A percentile compares a stretch with the other conserved stretches of the same genome.
Evolutionary conservation across 2,329 filamentous ascomycete genomes (phyloP).

Genomic region (Onygena corvina): DNA sequence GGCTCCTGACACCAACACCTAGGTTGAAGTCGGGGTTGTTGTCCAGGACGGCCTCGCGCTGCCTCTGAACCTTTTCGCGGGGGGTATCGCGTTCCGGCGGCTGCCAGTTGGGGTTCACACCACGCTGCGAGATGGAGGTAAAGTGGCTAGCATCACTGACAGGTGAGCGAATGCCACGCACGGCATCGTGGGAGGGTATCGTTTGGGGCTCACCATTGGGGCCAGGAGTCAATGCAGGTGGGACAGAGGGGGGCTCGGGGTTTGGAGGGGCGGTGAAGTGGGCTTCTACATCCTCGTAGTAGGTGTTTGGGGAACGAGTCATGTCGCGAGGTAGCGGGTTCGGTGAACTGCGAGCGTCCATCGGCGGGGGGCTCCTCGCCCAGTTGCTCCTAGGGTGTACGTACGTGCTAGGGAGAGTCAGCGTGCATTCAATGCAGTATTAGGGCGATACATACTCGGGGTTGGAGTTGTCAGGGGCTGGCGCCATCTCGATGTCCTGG

Average conservation of each 20-base stretch:
- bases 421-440: neutral
- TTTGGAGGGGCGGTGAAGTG: slow-evolving; percentile 53
- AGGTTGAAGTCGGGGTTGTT: slow-evolving; percentile 79
- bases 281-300: slow-evolving; percentile 91
- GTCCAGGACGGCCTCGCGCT: slow-evolving; percentile 61
- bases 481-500: slow-evolving; percentile 69
- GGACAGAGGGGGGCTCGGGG: slow-evolving; percentile 15
- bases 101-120: slow-evolving; percentile 77
- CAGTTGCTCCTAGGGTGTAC: slow-evolving; percentile 38
- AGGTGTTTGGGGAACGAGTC: slow-evolving; percentile 38
- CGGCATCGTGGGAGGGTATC: slow-evolving; percentile 49
- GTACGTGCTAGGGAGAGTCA: slow-evolving; percentile 22
- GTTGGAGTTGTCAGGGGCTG: slow-evolving; percentile 26
- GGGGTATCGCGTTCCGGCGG: slow-evolving; percentile 35
- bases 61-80: slow-evolving; percentile 39
- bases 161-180: slow-evolving; percentile 56
- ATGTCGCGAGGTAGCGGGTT: slow-evolving; percentile 16
- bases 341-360: slow-evolving; percentile 14
- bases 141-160: slow-evolving; percentile 74
- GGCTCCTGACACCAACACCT: slow-evolving; percentile 30
- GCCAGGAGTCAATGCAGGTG: slow-evolving; percentile 29
- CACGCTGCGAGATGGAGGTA: slow-evolving; percentile 79
- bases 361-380: slow-evolving; percentile 14
- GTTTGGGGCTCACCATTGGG: slow-evolving; percentile 28
- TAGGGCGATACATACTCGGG: slow-evolving; percentile 11